Evolutionary conservation across 208 protist genomes (phyloP).

Genomic region (Herpetomonas tarakana): DNA sequence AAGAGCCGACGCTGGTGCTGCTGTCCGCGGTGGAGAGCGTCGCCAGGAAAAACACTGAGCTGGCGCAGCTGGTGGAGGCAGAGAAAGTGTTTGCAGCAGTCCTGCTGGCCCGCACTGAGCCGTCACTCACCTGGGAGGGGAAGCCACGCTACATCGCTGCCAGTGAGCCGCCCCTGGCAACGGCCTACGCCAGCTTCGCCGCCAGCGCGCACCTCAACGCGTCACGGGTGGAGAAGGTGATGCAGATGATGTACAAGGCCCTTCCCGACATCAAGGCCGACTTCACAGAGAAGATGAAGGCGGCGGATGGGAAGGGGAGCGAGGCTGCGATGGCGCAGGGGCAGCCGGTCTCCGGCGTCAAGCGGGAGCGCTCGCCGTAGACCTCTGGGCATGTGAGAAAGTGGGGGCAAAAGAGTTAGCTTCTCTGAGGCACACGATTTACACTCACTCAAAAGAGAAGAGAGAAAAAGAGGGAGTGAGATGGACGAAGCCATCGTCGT

Average conservation of each 20-base stretch:
- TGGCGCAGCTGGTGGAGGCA: constrained; percentile 36
- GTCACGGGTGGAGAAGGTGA: constrained; percentile 47
- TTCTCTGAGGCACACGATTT: no score
- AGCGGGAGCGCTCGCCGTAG: neutral
- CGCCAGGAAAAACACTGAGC: constrained; percentile 8
- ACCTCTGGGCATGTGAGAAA: no score
- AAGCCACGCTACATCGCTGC: constrained; percentile 24
- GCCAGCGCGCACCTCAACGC: constrained; percentile 53
- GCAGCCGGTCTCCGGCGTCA: constrained; percentile 16
- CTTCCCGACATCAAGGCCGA: constrained; percentile 25
- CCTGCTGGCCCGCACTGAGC: constrained; percentile 46
- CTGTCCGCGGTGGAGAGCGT: constrained; percentile 25
- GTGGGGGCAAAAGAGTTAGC: no score
- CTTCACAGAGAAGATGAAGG: constrained; percentile 21
- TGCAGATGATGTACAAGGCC: constrained; percentile 32
- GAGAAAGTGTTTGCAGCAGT: constrained; percentile 55
- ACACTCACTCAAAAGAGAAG: no score
- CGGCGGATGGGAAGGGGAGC: neutral
- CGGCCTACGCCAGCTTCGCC: constrained; percentile 57
- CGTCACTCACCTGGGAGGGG: constrained; percentile 34
- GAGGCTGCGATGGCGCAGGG: neutral
- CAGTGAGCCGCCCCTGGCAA: constrained; percentile 22
- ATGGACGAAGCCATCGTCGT: no score
- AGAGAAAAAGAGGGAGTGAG: no score
- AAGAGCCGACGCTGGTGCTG: constrained; percentile 43